Evolutionary conservation across 2,329 filamentous ascomycete species (phyloP).

Genomic region (Arthrobotrys megalospora): DNA sequence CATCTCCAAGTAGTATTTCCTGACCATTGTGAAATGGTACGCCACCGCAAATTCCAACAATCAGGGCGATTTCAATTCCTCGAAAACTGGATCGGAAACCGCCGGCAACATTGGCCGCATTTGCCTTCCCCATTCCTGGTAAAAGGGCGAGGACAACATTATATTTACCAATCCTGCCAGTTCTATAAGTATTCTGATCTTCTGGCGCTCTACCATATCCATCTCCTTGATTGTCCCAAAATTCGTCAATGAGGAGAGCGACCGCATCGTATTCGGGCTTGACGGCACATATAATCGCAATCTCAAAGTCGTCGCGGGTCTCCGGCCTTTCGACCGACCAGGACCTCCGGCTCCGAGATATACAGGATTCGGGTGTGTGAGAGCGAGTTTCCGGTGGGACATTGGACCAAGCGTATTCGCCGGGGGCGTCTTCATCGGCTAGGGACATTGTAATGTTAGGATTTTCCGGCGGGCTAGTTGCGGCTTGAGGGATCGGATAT

Average conservation of each 20-base stretch:
- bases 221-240: conserved; percentile 63
- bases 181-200: conserved; percentile 65
- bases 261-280: conserved; percentile 66
- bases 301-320: conserved; percentile 65
- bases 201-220: conserved; percentile 31
- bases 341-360: neutral
- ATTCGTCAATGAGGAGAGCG: conserved; percentile 64
- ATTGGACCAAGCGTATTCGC: neutral
- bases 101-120: conserved; percentile 64
- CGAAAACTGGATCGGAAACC: conserved; percentile 66
- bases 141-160: conserved; percentile 67
- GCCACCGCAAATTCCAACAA: conserved; percentile 67
- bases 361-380: neutral
- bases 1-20: conserved; percentile 60
- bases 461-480: neutral
- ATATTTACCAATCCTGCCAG: conserved; percentile 66
- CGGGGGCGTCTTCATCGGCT: neutral
- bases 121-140: conserved; percentile 64
- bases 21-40: conserved; percentile 63
- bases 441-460: neutral
- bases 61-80: conserved; percentile 65
- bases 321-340: conserved; percentile 19
- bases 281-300: conserved; percentile 67
- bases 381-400: conserved; percentile 13
- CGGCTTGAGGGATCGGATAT: neutral